Percentiles rank a stretch among this genome's conserved stretches.
phyloP scores from a whole-genome alignment of 2,329 filamentous ascomycete species.

The Eutypella sp. region DNA sequence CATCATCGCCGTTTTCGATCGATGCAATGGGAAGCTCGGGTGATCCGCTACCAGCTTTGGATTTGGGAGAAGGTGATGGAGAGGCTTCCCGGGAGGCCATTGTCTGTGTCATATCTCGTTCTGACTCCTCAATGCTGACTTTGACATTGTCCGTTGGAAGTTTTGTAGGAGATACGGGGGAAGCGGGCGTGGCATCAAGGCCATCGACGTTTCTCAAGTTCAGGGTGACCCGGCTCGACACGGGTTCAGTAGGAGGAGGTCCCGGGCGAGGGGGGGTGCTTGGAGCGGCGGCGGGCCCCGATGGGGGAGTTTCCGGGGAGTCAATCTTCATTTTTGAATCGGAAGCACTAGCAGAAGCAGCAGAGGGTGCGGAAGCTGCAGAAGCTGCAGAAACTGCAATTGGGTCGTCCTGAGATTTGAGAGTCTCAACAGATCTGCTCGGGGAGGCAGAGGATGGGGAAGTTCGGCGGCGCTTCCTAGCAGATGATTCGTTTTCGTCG shows the following conservation, averaged over 20 bases:
- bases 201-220: slow-evolving; percentile 48
- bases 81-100: slow-evolving; percentile 18
- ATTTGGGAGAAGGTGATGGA: slow-evolving; percentile 30
- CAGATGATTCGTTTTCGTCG: slow-evolving; percentile 38
- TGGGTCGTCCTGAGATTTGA: slow-evolving; percentile 25
- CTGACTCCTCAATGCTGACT: slow-evolving; percentile 42
- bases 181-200: slow-evolving; percentile 37
- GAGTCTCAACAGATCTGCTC: slow-evolving; percentile 46
- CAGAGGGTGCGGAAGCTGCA: too few relatives aligned
- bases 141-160: slow-evolving; percentile 29
- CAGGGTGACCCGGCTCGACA: slow-evolving; percentile 56
- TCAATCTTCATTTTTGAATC: slow-evolving; percentile 38
- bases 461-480: slow-evolving; percentile 59
- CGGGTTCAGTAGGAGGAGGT: slow-evolving; percentile 33
- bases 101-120: slow-evolving; percentile 31
- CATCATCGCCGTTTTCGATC: slow-evolving; percentile 31
- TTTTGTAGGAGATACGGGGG: slow-evolving; percentile 36
- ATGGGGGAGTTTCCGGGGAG: slow-evolving; percentile 30
- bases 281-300: slow-evolving; percentile 32
- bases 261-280: slow-evolving; percentile 35
- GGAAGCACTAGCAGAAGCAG: slow-evolving; percentile 15
- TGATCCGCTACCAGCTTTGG: slow-evolving; percentile 35
- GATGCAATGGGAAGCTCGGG: slow-evolving; percentile 40
- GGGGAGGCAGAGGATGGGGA: slow-evolving; percentile 48
- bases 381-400: too few relatives aligned